Base-by-base conservation (phyloP, 108 stramenopile genomes). In the Fistulifera pelliculosa region DNA sequence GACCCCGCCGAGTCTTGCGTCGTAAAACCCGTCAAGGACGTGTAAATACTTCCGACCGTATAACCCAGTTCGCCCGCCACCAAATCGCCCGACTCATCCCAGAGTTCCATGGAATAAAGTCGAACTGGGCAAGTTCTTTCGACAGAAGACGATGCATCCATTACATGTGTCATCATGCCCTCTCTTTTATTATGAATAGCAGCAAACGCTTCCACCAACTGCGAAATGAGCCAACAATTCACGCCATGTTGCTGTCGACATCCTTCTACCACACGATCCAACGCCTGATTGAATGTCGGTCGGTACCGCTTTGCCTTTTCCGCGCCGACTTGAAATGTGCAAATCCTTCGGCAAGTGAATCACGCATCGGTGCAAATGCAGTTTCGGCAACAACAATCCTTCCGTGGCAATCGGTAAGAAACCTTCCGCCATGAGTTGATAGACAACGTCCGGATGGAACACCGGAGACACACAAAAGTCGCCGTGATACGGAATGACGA, bases 11-110 rank as follows among this genome's bases (percentile, higher is more conserved):
- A 68, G 56, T 81, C 73, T 51, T 75, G 60, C 0, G 28, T 49
- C 8, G 82, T 62, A 62, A 94, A 94, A 6, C 93, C 93, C 15
- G 86, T 87, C 24, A 94, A 63, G 49, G 76, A 74, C 7, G 93
- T 84, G 44, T 90, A 94, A 14, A 85, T 72, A 24, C 60, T 66
- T 16, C 92, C 92, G 10, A 87, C 81, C 16, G 79, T 72, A 59
- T 94, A 87, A 8, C 88, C 88, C 4, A 94, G 47, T 57, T 94
- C 93, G 28, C 93, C 93, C 8, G 71, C 93, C 1, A 60, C 93
- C 35, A 94, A 63, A 10, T 56, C 59, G 11, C 79, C 71, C 14
- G 48, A 38, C n/a, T 52, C 60, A 52, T 74, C 58, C 77, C 82
- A 88, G 31, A 86, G 47, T 69, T 94, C 93, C 28, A 90, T 74